A percentile compares a stretch with the other conserved stretches of the same genome.
Conservation (phyloP, 2,329 filamentous ascomycete species). For the Phaeosphaeriaceae sp. region DNA sequence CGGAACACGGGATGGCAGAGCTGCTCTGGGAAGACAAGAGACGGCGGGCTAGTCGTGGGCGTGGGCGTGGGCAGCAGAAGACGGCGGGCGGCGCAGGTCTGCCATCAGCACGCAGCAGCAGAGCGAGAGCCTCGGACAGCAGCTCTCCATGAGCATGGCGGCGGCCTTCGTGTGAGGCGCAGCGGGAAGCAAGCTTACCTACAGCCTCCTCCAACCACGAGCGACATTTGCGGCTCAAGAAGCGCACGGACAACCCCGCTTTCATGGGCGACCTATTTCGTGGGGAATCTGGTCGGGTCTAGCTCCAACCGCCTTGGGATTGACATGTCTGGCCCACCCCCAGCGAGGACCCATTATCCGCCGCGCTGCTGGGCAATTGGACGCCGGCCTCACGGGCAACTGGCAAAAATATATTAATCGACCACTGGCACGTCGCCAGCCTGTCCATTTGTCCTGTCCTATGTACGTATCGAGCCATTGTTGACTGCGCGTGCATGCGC, state of each 20-base stretch:
- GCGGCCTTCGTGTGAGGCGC: slow-evolving; percentile 8
- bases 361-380: slow-evolving; percentile 4
- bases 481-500: slow-evolving; percentile 15
- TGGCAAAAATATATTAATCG: slow-evolving; percentile 15
- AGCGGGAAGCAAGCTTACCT: slow-evolving; percentile 15
- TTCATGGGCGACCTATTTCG: slow-evolving; percentile 2
- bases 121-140: slow-evolving; percentile 1
- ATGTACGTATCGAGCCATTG: slow-evolving; percentile 11
- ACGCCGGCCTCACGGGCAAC: slow-evolving; percentile 10
- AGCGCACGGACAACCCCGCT: slow-evolving; percentile 2
- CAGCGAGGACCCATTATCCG: neutral
- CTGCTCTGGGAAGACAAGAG: neutral
- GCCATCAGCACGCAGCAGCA: slow-evolving; percentile 1
- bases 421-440: slow-evolving; percentile 5
- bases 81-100: neutral
- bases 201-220: slow-evolving; percentile 16
- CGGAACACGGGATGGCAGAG: neutral
- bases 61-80: neutral
- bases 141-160: slow-evolving; percentile 6
- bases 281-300: slow-evolving; percentile 11
- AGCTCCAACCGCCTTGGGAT: slow-evolving; percentile 5
- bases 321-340: slow-evolving; percentile 2
- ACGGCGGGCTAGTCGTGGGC: neutral
- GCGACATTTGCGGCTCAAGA: slow-evolving; percentile 11
- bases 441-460: slow-evolving; percentile 10